Conservation (phyloP, 495 filamentous ascomycete genomes). For the Pseudotulostoma volvatum region DNA sequence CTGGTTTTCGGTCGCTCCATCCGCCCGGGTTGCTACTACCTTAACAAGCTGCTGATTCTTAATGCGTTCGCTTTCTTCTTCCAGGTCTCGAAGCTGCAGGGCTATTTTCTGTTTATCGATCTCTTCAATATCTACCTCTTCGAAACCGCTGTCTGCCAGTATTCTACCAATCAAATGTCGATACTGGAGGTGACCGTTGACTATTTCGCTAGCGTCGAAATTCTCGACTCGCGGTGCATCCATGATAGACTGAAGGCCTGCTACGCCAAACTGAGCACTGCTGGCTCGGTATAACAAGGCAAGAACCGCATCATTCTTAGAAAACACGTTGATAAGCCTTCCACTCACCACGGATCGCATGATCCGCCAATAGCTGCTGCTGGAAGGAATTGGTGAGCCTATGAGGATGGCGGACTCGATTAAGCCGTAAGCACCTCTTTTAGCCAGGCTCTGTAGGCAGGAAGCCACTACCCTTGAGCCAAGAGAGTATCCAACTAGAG, state of each 20-base stretch:
- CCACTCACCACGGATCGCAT: constrained; percentile 58
- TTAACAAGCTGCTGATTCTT: constrained; percentile 30
- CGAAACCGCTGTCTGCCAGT: constrained; percentile 49
- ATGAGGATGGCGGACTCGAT: constrained; percentile 75
- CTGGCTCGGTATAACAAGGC: constrained; percentile 64
- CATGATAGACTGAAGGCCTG: constrained; percentile 51
- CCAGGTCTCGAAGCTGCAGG: constrained; percentile 39
- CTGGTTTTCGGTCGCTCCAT: constrained; percentile 8
- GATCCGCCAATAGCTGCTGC: constrained; percentile 45
- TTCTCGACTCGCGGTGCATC: constrained; percentile 57
- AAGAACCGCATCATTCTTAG: constrained; percentile 59
- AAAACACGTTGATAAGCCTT: constrained; percentile 61
- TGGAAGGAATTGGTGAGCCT: constrained; percentile 62
- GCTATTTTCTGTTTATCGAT: constrained; percentile 44
- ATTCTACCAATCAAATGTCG: constrained; percentile 53
- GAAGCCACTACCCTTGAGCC: constrained; percentile 77
- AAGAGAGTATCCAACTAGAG: constrained; percentile 77
- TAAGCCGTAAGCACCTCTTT: constrained; percentile 66
- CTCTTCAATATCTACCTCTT: constrained; percentile 39
- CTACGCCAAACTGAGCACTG: constrained; percentile 60
- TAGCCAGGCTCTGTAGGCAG: constrained; percentile 60
- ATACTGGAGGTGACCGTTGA: constrained; percentile 59
- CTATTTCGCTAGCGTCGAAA: constrained; percentile 52
- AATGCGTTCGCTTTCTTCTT: constrained; percentile 29
- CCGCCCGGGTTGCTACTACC: constrained; percentile 20